Conservation (phyloP, 73 alveolate species). For the Tetrahymena borealis region DNA sequence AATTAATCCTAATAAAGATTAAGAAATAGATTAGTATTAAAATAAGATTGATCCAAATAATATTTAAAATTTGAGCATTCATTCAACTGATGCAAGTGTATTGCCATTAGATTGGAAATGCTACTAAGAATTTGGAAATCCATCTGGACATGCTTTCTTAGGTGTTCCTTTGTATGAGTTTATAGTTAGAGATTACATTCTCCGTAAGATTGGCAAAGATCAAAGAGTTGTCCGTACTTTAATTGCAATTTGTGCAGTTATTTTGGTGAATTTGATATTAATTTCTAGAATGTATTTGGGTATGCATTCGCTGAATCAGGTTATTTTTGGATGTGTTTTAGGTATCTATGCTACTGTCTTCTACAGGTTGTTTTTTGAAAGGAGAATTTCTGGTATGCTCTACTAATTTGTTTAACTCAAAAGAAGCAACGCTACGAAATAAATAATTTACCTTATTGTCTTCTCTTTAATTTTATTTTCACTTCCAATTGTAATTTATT, state of each 20-base stretch:
- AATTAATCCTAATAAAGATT: no score
- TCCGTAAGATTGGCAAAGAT: not conserved
- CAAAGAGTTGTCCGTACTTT: not conserved
- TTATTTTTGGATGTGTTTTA: conserved; percentile 18
- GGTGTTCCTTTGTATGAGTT: not conserved
- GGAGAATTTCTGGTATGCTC: not conserved
- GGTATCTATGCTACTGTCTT: not conserved
- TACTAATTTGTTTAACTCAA: not conserved
- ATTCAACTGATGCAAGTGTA: no score
- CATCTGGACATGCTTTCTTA: not conserved
- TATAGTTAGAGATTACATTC: not conserved
- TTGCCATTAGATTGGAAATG: not conserved
- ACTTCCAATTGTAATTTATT: not conserved
- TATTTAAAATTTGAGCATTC: not conserved
- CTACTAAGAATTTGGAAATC: not conserved
- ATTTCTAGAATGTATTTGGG: conserved; percentile 20
- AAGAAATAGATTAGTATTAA: not conserved
- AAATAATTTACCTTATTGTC: not conserved
- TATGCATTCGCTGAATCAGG: conserved; percentile 18
- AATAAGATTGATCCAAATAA: not conserved
- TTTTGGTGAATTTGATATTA: conserved; percentile 1
- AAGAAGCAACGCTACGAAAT: not conserved
- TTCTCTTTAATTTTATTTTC: not conserved
- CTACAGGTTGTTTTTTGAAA: not conserved
- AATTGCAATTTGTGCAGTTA: not conserved